Conservation (phyloP, 1,139 yeast genomes). For the Arxiozyma bovina region DNA sequence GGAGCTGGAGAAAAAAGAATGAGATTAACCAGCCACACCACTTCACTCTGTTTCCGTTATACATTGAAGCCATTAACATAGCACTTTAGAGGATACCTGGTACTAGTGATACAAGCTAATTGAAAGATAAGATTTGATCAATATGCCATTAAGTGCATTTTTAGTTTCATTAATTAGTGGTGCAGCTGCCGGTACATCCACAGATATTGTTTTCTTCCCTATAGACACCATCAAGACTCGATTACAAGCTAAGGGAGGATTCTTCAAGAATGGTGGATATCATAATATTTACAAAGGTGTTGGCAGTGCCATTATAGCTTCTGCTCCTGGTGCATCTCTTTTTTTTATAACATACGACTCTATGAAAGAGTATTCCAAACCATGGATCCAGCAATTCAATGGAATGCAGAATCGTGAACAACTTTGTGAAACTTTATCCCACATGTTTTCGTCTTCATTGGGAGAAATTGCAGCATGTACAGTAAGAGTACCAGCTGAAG, state of each 20-base stretch:
- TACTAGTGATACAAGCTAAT: not conserved
- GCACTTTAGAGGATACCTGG: not conserved
- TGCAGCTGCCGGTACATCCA: constrained; percentile 92
- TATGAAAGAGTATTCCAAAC: constrained; percentile 49
- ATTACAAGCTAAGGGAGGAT: constrained; percentile 91
- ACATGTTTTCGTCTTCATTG: constrained; percentile 78
- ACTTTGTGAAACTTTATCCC: constrained; percentile 41
- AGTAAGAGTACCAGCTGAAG: constrained; percentile 95
- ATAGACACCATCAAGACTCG: constrained; percentile 92
- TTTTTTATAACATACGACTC: constrained; percentile 86
- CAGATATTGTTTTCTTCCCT: constrained; percentile 91
- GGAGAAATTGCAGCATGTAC: constrained; percentile 93
- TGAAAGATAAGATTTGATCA: no score
- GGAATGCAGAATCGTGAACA: constrained; percentile 17
- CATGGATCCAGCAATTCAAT: constrained; percentile 31
- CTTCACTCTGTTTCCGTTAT: no score
- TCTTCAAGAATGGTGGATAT: constrained; percentile 88
- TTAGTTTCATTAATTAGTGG: constrained; percentile 49
- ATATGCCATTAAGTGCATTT: constrained; percentile 10
- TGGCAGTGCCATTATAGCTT: constrained; percentile 88
- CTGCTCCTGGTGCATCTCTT: constrained; percentile 88
- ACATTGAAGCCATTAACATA: not conserved
- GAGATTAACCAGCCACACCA: not conserved
- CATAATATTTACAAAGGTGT: constrained; percentile 82
- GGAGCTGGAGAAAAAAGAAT: no score